Percentiles rank a stretch among this genome's conserved stretches.
These are phyloP conservation scores for Trametes sp. DNA, from an alignment of 1,284 basidiomycete species.

Conservation along the genomic window DNA sequence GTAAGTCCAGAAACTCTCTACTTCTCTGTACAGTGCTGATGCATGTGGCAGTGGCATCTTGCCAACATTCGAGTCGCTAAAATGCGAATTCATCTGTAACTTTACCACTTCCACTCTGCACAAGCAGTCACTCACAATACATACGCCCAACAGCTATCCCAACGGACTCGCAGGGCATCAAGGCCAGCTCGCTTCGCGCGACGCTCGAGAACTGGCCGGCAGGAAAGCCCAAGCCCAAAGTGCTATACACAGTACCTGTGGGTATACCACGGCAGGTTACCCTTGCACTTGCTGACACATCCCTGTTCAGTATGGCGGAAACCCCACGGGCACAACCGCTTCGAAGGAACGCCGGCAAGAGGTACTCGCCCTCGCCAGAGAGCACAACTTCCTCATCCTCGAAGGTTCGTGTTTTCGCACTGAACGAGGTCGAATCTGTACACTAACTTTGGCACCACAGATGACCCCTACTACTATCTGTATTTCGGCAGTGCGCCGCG, in stretches of 20 bases:
- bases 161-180: conserved; percentile 83
- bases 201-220: conserved; percentile 81
- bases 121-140: neutral
- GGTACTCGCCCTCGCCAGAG: conserved; percentile 77
- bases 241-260: conserved; percentile 85
- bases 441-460: conserved; percentile 42
- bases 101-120: neutral
- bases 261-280: conserved; percentile 71
- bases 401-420: conserved; percentile 61
- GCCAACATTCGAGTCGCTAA: conserved; percentile 62
- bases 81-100: conserved; percentile 68
- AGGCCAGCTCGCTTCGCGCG: conserved; percentile 65
- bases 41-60: conserved; percentile 60
- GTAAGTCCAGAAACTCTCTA: conserved; percentile 49
- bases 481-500: conserved; percentile 73
- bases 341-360: conserved; percentile 78
- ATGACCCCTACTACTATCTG: conserved; percentile 83
- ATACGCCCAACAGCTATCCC: conserved; percentile 69
- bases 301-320: conserved; percentile 73
- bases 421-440: neutral
- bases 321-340: conserved; percentile 86
- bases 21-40: conserved; percentile 2
- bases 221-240: conserved; percentile 76
- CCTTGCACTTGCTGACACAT: neutral
- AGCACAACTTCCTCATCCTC: conserved; percentile 85